Percentiles rank a stretch among this genome's conserved stretches.
phyloP scores from a whole-genome alignment of 257 asterid genomes.

The Penstemon barbatus region DNA sequence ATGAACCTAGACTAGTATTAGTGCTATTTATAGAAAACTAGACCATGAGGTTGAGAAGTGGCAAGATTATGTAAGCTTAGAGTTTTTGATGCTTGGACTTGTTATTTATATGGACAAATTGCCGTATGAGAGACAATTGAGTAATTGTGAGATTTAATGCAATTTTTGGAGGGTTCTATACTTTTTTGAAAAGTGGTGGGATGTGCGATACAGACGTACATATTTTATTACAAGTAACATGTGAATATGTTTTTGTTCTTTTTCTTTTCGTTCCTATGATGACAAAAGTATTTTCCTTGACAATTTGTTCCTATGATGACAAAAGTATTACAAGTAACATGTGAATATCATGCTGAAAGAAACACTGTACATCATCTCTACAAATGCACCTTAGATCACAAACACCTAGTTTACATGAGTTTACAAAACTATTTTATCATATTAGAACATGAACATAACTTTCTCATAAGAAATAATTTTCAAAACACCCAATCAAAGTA shows the following conservation, averaged over 20 bases:
- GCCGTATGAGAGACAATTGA: conserved; percentile 1
- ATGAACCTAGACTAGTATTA: not conserved
- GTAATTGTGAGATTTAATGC: conserved; percentile 24
- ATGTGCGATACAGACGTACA: conserved; percentile 7
- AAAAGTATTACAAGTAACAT: too few species aligned
- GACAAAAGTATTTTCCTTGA: conserved; percentile 6
- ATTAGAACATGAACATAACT: too few species aligned
- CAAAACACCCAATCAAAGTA: too few species aligned
- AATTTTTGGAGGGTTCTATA: conserved; percentile 28
- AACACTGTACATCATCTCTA: too few species aligned
- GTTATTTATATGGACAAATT: conserved; percentile 26
- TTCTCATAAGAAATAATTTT: too few species aligned
- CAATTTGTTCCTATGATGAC: too few species aligned
- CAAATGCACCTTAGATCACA: too few species aligned
- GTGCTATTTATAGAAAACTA: not conserved
- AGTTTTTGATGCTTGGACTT: conserved; percentile 20
- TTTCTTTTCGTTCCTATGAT: conserved; percentile 16
- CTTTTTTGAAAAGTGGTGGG: conserved; percentile 27
- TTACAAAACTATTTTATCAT: too few species aligned
- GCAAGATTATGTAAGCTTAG: not conserved
- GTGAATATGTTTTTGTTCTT: conserved; percentile 20
- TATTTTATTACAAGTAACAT: conserved; percentile 28
- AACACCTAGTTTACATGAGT: too few species aligned
- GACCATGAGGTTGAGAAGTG: not conserved
- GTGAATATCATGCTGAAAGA: too few species aligned